phyloP scores from a whole-genome alignment of 2,329 filamentous ascomycete genomes.

The Clonostachys rosea region DNA sequence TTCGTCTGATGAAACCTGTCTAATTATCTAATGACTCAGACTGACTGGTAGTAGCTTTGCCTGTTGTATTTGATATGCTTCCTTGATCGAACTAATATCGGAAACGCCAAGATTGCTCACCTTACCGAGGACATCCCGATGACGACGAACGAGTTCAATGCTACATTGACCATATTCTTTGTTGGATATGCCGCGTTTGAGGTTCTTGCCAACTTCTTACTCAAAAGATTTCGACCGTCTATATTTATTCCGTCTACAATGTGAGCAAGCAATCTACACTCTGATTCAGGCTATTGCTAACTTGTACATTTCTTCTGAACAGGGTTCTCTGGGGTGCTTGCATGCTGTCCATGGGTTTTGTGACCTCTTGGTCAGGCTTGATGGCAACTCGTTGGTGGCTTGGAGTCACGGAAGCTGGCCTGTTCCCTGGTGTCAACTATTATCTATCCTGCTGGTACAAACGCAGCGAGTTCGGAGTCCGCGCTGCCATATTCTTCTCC shows the following conservation, averaged over 20 bases:
- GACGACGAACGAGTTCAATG: conserved; percentile 48
- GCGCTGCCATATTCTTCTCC: conserved; percentile 79
- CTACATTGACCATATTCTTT: conserved; percentile 30
- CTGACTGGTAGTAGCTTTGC: conserved; percentile 43
- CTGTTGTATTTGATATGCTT: conserved; percentile 66
- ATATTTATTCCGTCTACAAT: conserved; percentile 82
- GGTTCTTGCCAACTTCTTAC: conserved; percentile 71
- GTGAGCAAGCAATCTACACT: conserved; percentile 34
- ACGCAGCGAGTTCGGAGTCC: conserved; percentile 72
- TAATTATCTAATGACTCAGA: neutral
- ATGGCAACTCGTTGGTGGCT: conserved; percentile 68
- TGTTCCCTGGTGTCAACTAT: conserved; percentile 75
- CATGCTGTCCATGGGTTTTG: conserved; percentile 68
- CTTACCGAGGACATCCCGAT: conserved; percentile 27
- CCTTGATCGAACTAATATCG: conserved; percentile 13
- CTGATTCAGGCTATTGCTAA: conserved; percentile 8
- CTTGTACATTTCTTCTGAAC: neutral
- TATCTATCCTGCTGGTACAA: conserved; percentile 84
- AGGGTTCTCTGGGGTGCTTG: conserved; percentile 61
- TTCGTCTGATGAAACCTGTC: neutral
- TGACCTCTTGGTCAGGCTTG: conserved; percentile 57
- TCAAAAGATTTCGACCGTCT: conserved; percentile 72
- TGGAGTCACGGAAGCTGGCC: conserved; percentile 68
- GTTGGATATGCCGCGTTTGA: conserved; percentile 70
- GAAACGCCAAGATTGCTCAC: conserved; percentile 9